These are phyloP conservation scores for Millerozyma acaciae DNA, from an alignment of 805 yeast genomes.

Conservation along the genomic window DNA sequence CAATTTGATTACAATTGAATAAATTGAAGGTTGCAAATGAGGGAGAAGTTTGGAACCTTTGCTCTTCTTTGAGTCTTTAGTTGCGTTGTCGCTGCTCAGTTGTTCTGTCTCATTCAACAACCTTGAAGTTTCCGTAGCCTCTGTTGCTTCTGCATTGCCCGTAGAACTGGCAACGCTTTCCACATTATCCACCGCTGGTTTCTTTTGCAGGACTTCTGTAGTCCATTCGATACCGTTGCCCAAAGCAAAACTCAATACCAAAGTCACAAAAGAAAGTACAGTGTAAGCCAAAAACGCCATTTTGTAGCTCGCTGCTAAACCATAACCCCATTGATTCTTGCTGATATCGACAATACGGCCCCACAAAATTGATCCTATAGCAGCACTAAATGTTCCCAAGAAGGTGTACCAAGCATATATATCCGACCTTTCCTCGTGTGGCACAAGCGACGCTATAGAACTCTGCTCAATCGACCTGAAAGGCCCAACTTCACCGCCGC, in stretches of 20 bases:
- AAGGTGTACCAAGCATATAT: slow-evolving; percentile 57
- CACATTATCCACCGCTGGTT: not conserved
- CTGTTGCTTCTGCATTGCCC: not conserved
- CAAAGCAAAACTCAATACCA: slow-evolving; percentile 15
- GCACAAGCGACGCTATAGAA: slow-evolving; percentile 44
- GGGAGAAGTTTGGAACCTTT: slow-evolving; percentile 15
- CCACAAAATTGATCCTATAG: slow-evolving; percentile 41
- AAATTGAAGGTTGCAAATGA: slow-evolving; percentile 14
- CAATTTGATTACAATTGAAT: slow-evolving; percentile 26
- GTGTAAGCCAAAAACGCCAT: slow-evolving; percentile 25
- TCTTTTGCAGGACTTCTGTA: slow-evolving; percentile 4
- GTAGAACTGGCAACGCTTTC: not conserved
- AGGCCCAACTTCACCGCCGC: slow-evolving; percentile 60
- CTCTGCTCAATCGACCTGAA: slow-evolving; percentile 56
- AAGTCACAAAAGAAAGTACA: slow-evolving; percentile 15
- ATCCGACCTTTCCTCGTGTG: slow-evolving; percentile 43
- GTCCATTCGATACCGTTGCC: slow-evolving; percentile 16
- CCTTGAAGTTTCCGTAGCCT: slow-evolving; percentile 13
- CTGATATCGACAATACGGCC: slow-evolving; percentile 28
- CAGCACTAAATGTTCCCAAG: slow-evolving; percentile 44
- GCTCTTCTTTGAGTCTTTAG: not conserved
- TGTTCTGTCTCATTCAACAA: slow-evolving; percentile 9
- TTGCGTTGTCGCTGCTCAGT: slow-evolving; percentile 1
- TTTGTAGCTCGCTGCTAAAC: slow-evolving; percentile 24
- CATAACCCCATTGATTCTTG: slow-evolving; percentile 12